A percentile compares a stretch with the other conserved stretches of the same genome.
Conservation (phyloP, 192 early-diverging fungal species). For the Gigaspora rosea region DNA sequence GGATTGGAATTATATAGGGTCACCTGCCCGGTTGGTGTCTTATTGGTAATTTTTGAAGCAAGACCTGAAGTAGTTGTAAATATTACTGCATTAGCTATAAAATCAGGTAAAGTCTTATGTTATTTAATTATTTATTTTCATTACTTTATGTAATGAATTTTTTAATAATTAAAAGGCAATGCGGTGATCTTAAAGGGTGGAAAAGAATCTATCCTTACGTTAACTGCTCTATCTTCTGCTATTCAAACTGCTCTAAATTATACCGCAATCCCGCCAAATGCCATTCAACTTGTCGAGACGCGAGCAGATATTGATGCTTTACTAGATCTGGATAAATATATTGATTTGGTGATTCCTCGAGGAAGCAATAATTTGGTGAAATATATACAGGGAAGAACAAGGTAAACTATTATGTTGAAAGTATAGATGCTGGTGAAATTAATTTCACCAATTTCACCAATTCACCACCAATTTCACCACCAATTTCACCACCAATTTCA, state of each 20-base stretch:
- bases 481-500: no score
- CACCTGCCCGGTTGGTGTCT: constrained; percentile 90
- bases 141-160: not conserved
- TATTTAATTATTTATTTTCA: not conserved
- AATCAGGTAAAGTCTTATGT: constrained; percentile 61
- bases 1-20: constrained; percentile 90
- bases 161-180: constrained; percentile 56
- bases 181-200: constrained; percentile 98
- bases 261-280: constrained; percentile 60
- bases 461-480: no score
- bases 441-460: no score
- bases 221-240: constrained; percentile 70
- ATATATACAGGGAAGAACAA: constrained; percentile 88
- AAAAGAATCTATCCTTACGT: constrained; percentile 84
- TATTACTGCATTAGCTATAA: constrained; percentile 92
- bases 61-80: constrained; percentile 98
- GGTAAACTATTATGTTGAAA: constrained; percentile 48
- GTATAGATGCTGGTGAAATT: no score
- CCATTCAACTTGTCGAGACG: constrained; percentile 87
- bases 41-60: constrained; percentile 98
- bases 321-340: constrained; percentile 85
- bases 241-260: constrained; percentile 79
- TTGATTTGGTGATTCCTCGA: constrained; percentile 95
- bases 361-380: constrained; percentile 91
- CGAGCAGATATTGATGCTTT: constrained; percentile 87